These are phyloP conservation scores for Pseudonectria foliicola DNA, from an alignment of 2,329 filamentous ascomycete species.

Conservation along the genomic window DNA sequence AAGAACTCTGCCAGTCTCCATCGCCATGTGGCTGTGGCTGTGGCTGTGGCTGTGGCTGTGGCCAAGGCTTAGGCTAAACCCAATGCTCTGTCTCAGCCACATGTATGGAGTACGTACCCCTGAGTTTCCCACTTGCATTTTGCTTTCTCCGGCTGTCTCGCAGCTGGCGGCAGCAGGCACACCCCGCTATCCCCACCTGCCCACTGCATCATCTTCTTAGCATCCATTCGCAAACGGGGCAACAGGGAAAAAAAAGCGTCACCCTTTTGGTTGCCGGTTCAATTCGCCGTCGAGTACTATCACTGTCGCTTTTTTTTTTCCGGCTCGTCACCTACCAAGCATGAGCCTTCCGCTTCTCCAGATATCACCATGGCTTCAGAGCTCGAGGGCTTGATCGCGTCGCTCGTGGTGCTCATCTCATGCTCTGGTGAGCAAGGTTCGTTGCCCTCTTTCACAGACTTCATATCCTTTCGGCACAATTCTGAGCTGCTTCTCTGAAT, in stretches of 20 bases:
- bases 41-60: too few relatives aligned
- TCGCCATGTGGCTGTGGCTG: too few relatives aligned
- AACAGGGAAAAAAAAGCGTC: slow-evolving; percentile 13
- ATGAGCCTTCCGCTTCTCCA: slow-evolving; percentile 18
- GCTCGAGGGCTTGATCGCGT: slow-evolving; percentile 32
- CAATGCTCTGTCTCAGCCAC: too few relatives aligned
- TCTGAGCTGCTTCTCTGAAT: too few relatives aligned
- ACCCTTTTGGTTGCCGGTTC: slow-evolving; percentile 19
- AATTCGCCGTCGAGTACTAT: slow-evolving; percentile 19
- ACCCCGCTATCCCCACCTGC: not conserved
- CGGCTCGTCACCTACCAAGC: slow-evolving; percentile 9
- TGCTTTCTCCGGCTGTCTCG: too few relatives aligned
- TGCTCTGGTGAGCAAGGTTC: slow-evolving; percentile 32
- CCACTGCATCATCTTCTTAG: slow-evolving; percentile 14
- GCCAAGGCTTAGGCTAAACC: too few relatives aligned
- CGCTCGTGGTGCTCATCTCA: slow-evolving; percentile 29
- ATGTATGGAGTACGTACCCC: too few relatives aligned
- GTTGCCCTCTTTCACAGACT: slow-evolving; percentile 8
- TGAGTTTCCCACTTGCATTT: too few relatives aligned
- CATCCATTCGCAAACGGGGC: slow-evolving; percentile 11
- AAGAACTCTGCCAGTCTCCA: too few relatives aligned
- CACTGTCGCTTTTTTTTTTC: slow-evolving; percentile 13
- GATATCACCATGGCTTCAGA: slow-evolving; percentile 28
- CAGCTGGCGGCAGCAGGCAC: not conserved
- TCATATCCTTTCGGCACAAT: slow-evolving; percentile 1